Base-by-base conservation (phyloP, 2,329 filamentous ascomycete genomes). In the Teratosphaeria destructans region DNA sequence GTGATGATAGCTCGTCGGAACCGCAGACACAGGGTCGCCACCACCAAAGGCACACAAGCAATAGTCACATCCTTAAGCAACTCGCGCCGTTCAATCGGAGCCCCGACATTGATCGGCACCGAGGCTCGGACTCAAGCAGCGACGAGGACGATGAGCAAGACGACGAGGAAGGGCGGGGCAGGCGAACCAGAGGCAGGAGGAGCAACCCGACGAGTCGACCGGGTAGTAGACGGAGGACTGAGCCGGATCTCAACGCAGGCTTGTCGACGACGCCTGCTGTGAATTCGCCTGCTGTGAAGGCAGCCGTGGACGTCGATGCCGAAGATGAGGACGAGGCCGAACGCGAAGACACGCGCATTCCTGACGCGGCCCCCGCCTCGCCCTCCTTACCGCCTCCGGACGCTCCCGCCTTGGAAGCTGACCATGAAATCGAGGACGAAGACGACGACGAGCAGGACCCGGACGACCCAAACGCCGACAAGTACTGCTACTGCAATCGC, bases 401-500 rank as follows among this genome's bases (percentile, higher is more conserved):
- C 8, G 16, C 26, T 29, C 23, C 34, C 10, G 59, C 62, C 27
- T 57, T 59, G n/a, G 62, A 65, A 26, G 59, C 59, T 12, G 62
- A 61, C 35, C 59, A 57, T 5, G 57, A 43, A 12, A 62, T 57
- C 16, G 60, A 52, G 11, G 67, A 67, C n/a, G 69, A 69, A 5
- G 68, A 67, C 26, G 68, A 68, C 39, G 65, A 68, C 3, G 70
- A 68, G 57, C 66, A 70, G 55, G 71, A 73, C 57, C 69, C 68
- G 5, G 80, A 79, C 53, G 81, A 82, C 64, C 80, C 69, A 0
- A 63, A 84, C 68, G 82, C 84, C 62, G 82, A 82, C 62, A 80
- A 82, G 49, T 87, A 86, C 68, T 87, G 84, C 72, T 85, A 84
- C 64, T 87, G 84, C 68, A 82, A 83, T 56, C 81, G 82, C 63